Evolutionary conservation across 78 protist genomes (phyloP).

Genomic region (Dictyostelium brefeldianum): DNA sequence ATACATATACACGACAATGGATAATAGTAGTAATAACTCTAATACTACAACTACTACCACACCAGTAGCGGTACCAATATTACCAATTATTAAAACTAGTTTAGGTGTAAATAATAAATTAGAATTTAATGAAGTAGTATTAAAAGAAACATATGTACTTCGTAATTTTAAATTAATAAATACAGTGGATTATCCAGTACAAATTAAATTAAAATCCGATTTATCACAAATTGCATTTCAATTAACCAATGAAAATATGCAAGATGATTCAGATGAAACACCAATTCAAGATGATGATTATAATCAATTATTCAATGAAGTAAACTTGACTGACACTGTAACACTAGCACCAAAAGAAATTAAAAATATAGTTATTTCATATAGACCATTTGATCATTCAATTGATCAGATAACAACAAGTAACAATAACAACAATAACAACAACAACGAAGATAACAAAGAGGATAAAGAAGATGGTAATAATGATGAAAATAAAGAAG

Average conservation of each 20-base stretch:
- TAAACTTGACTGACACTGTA: slow-evolving; percentile 31
- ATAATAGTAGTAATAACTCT: slow-evolving; percentile 10
- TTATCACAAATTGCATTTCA: slow-evolving; percentile 79
- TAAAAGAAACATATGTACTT: slow-evolving; percentile 80
- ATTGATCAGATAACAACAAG: neutral
- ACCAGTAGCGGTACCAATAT: neutral
- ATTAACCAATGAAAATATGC: slow-evolving; percentile 79
- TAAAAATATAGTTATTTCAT: slow-evolving; percentile 43
- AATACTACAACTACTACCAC: neutral
- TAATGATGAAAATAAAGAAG: neutral
- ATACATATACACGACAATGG: neutral
- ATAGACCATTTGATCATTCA: slow-evolving; percentile 32
- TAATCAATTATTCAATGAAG: slow-evolving; percentile 80
- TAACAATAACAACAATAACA: neutral
- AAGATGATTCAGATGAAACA: slow-evolving; percentile 45
- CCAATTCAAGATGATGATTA: slow-evolving; percentile 64
- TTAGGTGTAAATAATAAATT: slow-evolving; percentile 6
- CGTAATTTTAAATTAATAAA: slow-evolving; percentile 49
- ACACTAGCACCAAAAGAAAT: slow-evolving; percentile 37
- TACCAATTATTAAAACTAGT: slow-evolving; percentile 62
- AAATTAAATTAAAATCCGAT: slow-evolving; percentile 61
- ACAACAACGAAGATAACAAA: neutral
- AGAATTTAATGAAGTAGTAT: slow-evolving; percentile 76
- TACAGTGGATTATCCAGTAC: slow-evolving; percentile 22
- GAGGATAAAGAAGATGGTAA: neutral